Evolutionary conservation across 305 asterid species (phyloP).

Genomic region (Fraxinus angustifolia): DNA sequence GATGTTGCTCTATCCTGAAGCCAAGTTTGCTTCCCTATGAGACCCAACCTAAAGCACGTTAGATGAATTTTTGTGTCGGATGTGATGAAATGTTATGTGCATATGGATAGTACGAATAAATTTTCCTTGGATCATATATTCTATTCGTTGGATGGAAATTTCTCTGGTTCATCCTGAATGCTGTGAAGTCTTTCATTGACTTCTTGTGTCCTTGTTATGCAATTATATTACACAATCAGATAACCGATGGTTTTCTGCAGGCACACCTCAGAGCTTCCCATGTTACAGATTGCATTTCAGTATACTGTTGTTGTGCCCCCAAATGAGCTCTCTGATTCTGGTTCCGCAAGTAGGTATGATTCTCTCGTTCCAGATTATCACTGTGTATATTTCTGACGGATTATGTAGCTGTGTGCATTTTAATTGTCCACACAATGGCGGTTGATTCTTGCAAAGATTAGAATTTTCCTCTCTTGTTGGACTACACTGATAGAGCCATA

Average conservation of each 20-base stretch:
- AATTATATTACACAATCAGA: not conserved
- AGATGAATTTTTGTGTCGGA: not conserved
- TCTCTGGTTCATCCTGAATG: constrained; percentile 14
- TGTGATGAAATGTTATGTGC: constrained; percentile 11
- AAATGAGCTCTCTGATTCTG: constrained; percentile 49
- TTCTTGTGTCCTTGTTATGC: not conserved
- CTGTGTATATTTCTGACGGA: constrained; percentile 8
- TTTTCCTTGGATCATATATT: not conserved
- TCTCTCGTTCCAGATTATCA: constrained; percentile 22
- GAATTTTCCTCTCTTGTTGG: not conserved
- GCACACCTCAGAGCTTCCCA: constrained; percentile 77
- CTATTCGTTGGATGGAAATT: constrained; percentile 12
- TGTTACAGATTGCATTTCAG: constrained; percentile 92
- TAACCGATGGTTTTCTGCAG: constrained; percentile 39
- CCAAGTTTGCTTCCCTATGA: constrained; percentile 16
- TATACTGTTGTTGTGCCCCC: constrained; percentile 91
- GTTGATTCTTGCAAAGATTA: not conserved
- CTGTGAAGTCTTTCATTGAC: not conserved
- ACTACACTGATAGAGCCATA: not conserved
- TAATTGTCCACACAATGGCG: not conserved
- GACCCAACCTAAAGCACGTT: constrained; percentile 2
- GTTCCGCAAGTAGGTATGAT: constrained; percentile 62
- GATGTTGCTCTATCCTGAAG: constrained; percentile 19
- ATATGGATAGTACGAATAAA: not conserved
- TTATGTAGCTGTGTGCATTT: constrained; percentile 24